These are phyloP conservation scores for Striga hermonthica DNA, from an alignment of 305 asterid species.

Conservation along the genomic window DNA sequence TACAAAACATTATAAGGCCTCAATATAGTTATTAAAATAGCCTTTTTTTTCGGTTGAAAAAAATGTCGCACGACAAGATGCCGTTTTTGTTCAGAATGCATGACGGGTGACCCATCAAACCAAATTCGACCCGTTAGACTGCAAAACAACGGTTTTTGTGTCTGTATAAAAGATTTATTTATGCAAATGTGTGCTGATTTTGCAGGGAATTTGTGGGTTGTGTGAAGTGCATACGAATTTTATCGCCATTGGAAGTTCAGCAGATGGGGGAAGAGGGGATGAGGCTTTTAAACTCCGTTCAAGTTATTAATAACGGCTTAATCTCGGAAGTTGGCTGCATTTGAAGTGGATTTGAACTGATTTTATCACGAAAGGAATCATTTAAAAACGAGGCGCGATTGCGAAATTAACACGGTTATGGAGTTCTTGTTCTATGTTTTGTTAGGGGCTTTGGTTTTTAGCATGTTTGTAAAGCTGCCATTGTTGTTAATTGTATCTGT, in stretches of 20 bases:
- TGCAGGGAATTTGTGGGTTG: conserved; percentile 77
- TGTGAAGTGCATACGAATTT: conserved; percentile 65
- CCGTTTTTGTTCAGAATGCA: too few relatives aligned
- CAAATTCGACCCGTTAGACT: too few relatives aligned
- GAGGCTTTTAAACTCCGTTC: conserved; percentile 66
- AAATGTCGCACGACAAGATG: too few relatives aligned
- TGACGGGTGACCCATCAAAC: too few relatives aligned
- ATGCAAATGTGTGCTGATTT: not conserved
- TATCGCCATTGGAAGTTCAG: conserved; percentile 74
- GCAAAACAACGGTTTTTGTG: too few relatives aligned
- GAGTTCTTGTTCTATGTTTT: not conserved
- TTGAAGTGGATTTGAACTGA: conserved; percentile 21
- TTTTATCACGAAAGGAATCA: not conserved
- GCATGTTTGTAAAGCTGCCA: not conserved
- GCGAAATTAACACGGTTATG: not conserved
- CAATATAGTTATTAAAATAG: too few relatives aligned
- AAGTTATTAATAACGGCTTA: conserved; percentile 37
- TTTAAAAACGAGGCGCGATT: too few relatives aligned
- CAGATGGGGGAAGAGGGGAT: conserved; percentile 87
- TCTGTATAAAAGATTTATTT: too few relatives aligned
- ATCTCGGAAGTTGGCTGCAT: conserved; percentile 24
- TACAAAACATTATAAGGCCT: not conserved
- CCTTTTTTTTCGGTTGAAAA: too few relatives aligned
- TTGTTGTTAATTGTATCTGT: not conserved
- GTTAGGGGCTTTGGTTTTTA: not conserved